Conservation (phyloP, 2,329 filamentous ascomycete genomes). For the Fonsecaea multimorphosa region DNA sequence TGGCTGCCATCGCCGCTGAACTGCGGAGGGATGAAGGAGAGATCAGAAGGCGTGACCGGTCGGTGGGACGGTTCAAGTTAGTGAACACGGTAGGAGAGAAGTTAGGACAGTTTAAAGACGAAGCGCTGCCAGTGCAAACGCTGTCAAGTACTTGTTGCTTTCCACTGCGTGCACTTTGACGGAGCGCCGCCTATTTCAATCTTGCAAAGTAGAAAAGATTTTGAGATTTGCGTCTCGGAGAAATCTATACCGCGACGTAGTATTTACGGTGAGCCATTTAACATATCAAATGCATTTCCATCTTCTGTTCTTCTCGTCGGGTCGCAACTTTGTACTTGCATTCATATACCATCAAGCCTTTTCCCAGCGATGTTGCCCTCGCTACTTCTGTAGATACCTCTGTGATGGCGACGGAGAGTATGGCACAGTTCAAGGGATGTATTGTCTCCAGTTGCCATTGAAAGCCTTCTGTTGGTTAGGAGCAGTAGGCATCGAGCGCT, state of each 20-base stretch:
- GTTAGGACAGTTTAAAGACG: not conserved
- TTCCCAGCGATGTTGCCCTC: not conserved
- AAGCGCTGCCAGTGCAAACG: not conserved
- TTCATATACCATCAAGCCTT: not conserved
- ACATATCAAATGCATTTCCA: not conserved
- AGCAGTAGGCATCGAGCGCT: not conserved
- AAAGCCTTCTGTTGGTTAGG: not conserved
- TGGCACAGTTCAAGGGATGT: not conserved
- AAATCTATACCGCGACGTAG: not conserved
- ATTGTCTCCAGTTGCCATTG: not conserved
- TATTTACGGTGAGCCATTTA: not conserved
- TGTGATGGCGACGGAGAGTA: not conserved
- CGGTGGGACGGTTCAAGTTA: not conserved
- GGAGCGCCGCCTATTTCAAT: not conserved
- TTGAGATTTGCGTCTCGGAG: constrained; percentile 2
- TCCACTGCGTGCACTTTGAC: not conserved
- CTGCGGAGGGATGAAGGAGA: not conserved
- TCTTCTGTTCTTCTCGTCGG: not conserved
- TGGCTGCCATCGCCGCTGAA: constrained; percentile 35
- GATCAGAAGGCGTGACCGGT: not conserved
- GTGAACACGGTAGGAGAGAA: not conserved
- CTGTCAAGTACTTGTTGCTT: not conserved
- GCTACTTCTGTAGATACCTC: not conserved
- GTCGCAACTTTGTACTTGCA: not conserved
- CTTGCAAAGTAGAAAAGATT: constrained; percentile 14